Conservation (phyloP, 106 monocot genomes). For the Acorus calamus region DNA sequence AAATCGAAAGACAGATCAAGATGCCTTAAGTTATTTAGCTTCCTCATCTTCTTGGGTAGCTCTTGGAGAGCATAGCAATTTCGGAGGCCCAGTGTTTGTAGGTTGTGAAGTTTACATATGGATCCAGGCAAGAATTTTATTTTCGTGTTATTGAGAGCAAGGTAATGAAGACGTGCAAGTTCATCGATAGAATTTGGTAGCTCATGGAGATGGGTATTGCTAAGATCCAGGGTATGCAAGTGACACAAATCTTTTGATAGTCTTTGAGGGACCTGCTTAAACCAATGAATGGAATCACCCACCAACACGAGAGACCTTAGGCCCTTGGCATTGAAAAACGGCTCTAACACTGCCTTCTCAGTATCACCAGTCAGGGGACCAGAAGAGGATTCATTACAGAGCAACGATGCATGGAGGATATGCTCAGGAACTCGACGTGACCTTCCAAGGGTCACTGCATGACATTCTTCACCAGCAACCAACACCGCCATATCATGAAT, state of each 20-base stretch:
- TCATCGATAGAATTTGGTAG: slow-evolving; percentile 10
- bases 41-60: slow-evolving; percentile 3
- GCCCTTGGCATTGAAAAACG: no score
- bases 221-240: slow-evolving; percentile 2
- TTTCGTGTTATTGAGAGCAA: slow-evolving; percentile 2
- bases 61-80: not conserved
- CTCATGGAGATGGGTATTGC: not conserved
- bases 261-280: no score
- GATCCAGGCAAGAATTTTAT: slow-evolving; percentile 9
- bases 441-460: slow-evolving; percentile 1
- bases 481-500: slow-evolving; percentile 21
- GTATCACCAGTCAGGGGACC: no score
- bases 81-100: not conserved
- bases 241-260: no score
- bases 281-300: no score
- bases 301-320: no score
- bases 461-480: slow-evolving; percentile 4
- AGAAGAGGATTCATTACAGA: no score
- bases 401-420: slow-evolving; percentile 15
- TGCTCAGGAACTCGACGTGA: slow-evolving; percentile 2
- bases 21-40: slow-evolving; percentile 7
- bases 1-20: no score
- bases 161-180: slow-evolving; percentile 4
- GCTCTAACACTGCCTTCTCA: no score
- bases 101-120: slow-evolving; percentile 14